These are phyloP conservation scores for Penicillium simplicissimum DNA, from an alignment of 495 filamentous ascomycete genomes.

Conservation along the genomic window DNA sequence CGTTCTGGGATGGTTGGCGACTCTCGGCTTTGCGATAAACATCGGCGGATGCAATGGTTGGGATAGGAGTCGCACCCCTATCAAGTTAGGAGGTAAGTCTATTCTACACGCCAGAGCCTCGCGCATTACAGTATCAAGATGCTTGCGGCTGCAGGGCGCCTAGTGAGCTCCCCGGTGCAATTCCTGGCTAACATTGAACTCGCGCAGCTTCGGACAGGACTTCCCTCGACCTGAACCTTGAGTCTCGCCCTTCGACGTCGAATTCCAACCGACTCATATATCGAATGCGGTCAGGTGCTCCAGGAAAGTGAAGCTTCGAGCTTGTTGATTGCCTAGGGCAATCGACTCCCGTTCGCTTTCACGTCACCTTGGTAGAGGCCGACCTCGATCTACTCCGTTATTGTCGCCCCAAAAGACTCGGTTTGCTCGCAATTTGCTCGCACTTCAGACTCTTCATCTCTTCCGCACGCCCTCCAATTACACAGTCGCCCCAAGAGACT, in stretches of 20 bases:
- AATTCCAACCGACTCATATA: no score
- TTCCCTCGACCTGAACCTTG: background rate
- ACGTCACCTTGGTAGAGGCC: background rate
- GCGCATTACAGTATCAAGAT: background rate
- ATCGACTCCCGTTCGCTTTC: background rate
- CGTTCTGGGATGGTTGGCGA: background rate
- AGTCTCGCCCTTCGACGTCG: no score
- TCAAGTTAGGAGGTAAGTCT: background rate
- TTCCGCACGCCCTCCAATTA: background rate
- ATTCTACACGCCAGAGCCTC: background rate
- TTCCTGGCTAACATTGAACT: background rate
- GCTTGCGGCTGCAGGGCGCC: background rate
- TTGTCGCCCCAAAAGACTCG: background rate
- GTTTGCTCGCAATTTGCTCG: no score
- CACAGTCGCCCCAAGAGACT: background rate
- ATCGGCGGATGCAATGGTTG: background rate
- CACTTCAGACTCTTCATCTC: background rate
- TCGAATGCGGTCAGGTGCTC: no score
- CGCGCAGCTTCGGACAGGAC: background rate
- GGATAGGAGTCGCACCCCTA: background rate
- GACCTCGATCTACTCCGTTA: no score
- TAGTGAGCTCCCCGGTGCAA: no score
- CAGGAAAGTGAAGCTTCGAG: background rate
- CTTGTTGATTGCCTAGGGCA: background rate
- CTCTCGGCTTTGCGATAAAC: slow-evolving; percentile 10